These are phyloP conservation scores for Fusarium concolor DNA, from an alignment of 2,329 filamentous ascomycete genomes.

Conservation along the genomic window DNA sequence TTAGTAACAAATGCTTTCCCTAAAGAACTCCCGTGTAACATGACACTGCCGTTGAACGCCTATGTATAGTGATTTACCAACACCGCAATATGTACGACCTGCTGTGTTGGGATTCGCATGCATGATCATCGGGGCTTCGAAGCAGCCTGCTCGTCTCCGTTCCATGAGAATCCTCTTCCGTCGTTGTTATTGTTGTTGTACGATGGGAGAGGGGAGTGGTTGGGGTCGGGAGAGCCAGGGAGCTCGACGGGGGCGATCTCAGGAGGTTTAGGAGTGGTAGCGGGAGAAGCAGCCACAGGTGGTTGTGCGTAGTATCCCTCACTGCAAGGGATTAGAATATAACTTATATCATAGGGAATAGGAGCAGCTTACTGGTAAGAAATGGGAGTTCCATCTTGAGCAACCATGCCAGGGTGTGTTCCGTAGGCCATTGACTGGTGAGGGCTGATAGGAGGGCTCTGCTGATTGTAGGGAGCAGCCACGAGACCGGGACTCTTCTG, in stretches of 20 bases:
- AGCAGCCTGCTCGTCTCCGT: slow-evolving; percentile 43
- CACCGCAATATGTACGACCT: slow-evolving; percentile 19
- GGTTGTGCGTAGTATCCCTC: slow-evolving; percentile 28
- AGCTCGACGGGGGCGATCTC: slow-evolving; percentile 50
- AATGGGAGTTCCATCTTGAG: slow-evolving; percentile 36
- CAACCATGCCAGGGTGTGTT: slow-evolving; percentile 36
- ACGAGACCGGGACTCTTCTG: slow-evolving; percentile 37
- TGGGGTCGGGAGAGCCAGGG: slow-evolving; percentile 48
- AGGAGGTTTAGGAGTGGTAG: slow-evolving; percentile 33
- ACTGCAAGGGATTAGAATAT: slow-evolving; percentile 12
- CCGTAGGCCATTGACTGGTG: slow-evolving; percentile 42
- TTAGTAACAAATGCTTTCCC: slow-evolving; percentile 14
- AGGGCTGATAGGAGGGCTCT: slow-evolving; percentile 50
- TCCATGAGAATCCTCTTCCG: slow-evolving; percentile 48
- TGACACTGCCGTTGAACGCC: slow-evolving; percentile 23
- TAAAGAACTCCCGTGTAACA: slow-evolving; percentile 27
- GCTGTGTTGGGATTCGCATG: neutral
- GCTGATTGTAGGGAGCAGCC: slow-evolving; percentile 49
- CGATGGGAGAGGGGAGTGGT: slow-evolving; percentile 51
- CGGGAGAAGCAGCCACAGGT: slow-evolving; percentile 28
- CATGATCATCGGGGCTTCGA: neutral
- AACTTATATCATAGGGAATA: neutral
- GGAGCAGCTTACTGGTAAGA: slow-evolving; percentile 47
- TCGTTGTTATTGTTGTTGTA: slow-evolving; percentile 46
- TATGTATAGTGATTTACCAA: slow-evolving; percentile 2